These are phyloP conservation scores for Stagonosporopsis vannaccii DNA, from an alignment of 2,329 filamentous ascomycete genomes.

Conservation along the genomic window DNA sequence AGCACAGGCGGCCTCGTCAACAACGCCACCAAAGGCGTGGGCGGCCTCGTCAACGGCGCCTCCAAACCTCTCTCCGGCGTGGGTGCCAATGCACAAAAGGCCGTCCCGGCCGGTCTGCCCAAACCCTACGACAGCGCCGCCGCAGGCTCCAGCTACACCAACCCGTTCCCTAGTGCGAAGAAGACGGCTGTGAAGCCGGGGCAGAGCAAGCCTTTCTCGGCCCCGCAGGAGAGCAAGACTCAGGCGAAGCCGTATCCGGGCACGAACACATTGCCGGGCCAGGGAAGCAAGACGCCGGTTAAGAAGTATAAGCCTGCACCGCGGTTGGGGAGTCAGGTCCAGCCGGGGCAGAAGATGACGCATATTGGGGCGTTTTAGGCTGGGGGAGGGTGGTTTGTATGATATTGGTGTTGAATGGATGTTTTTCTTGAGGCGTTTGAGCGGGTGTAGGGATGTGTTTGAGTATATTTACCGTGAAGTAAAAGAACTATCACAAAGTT, in stretches of 20 bases:
- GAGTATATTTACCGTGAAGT: neutral
- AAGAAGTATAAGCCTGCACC: constrained; percentile 36
- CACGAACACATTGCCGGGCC: constrained; percentile 40
- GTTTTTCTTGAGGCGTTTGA: constrained; percentile 4
- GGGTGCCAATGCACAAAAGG: constrained; percentile 7
- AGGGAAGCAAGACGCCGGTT: constrained; percentile 36
- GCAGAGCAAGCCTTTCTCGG: constrained; percentile 36
- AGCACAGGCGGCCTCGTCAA: constrained; percentile 1
- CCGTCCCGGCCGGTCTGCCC: constrained; percentile 12
- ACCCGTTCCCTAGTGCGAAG: constrained; percentile 26
- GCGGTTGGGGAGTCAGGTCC: constrained; percentile 33
- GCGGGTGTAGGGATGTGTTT: neutral
- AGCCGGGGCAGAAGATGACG: constrained; percentile 39
- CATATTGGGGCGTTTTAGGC: constrained; percentile 33
- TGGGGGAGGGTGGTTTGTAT: neutral
- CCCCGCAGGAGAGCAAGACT: constrained; percentile 21
- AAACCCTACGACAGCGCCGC: constrained; percentile 24
- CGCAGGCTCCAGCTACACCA: constrained; percentile 16
- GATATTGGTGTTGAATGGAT: neutral
- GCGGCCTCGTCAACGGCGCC: constrained; percentile 13
- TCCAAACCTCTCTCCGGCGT: constrained; percentile 14
- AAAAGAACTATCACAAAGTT: neutral
- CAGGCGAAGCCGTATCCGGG: constrained; percentile 38
- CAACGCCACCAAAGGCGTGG: constrained; percentile 18
- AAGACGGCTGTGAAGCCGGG: constrained; percentile 40